These are phyloP conservation scores for Talaromyces amestolkiae DNA, from an alignment of 2,329 filamentous ascomycete species.

Conservation along the genomic window DNA sequence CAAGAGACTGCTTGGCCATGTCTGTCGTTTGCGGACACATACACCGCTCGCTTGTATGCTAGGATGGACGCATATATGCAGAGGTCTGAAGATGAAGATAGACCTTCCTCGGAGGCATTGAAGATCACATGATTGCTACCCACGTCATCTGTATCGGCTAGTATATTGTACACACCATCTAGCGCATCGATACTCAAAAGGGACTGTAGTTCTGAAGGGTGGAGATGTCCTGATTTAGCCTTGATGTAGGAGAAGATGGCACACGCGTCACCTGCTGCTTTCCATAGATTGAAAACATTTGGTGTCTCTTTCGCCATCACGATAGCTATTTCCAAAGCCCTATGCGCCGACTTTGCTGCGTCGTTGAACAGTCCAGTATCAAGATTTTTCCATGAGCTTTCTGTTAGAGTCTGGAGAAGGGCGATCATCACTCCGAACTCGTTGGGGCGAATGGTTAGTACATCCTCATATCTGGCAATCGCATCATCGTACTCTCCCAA, in stretches of 20 bases:
- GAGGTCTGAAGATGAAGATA: conserved; percentile 44
- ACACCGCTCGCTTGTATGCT: conserved; percentile 81
- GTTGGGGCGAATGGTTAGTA: conserved; percentile 64
- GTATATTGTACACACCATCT: conserved; percentile 56
- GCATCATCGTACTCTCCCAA: conserved; percentile 86
- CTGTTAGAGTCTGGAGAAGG: conserved; percentile 80
- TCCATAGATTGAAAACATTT: conserved; percentile 92
- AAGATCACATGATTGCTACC: conserved; percentile 42
- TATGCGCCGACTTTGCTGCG: conserved; percentile 66
- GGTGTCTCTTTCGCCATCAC: conserved; percentile 60
- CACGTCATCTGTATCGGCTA: conserved; percentile 69
- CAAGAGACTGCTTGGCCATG: conserved; percentile 94
- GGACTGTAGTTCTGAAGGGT: conserved; percentile 52
- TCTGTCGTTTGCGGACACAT: conserved; percentile 67
- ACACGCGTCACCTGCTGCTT: conserved; percentile 83
- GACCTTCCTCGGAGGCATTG: conserved; percentile 31
- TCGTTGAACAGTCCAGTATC: conserved; percentile 86
- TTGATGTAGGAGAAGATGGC: conserved; percentile 79
- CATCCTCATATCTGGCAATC: conserved; percentile 70
- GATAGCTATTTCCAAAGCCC: conserved; percentile 67
- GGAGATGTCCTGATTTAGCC: conserved; percentile 62
- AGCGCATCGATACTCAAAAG: conserved; percentile 58
- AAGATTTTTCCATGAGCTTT: conserved; percentile 72
- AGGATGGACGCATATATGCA: conserved; percentile 72
- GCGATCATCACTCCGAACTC: conserved; percentile 89